Evolutionary conservation across 768 basidiomycete species (phyloP), one percentile per base, ranked within the genome.

Genomic region (Boletus pseudo-olivaceus): DNA sequence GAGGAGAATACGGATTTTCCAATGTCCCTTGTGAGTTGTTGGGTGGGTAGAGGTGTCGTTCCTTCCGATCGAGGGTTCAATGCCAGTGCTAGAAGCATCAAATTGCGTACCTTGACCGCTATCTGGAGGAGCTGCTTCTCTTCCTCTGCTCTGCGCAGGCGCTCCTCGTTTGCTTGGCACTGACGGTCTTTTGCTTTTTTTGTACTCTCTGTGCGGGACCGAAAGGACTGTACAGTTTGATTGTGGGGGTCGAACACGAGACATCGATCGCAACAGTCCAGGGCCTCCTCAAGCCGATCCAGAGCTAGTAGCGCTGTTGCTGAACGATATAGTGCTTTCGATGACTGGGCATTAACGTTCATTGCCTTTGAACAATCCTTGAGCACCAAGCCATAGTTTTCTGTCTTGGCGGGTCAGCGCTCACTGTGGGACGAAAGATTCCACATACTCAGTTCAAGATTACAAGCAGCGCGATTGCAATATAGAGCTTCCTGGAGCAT

Each of bases 391-490:
- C 94, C 91, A 62, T 88, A 89, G 69, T 98, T 99, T 68, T 89
- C 94, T 93, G 65, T 42, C 38, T 2, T 26, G 40, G 9, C 14
- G 29, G 37, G 49, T 54, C 48, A 52, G 15, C 27, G n/a, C 20
- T 20, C 33, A 12, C 14, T 4, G 42, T 5, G 56, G 54, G 11
- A 43, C 26, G 27, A 30, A 47, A 23, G 5, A 35, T 14, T 53
- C 32, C 26, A 67, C 87, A 64, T 60, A 93, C 93, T 75, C 19
- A 95, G 79, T 67, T 92, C 91, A 17, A 98, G 78, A 66, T 98
- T 95, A 58, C 92, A 95, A 7, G 93, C 95, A 5, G 96, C 93
- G 39, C 95, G 82, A 71, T 99, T 99, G 66, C 86, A 84, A 41
- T 91, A 74, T 20, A 99, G 75, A 0, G 85, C 85, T 59, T 88